Conservation (phyloP, 306 rosid species). For the Argentina anserina region DNA sequence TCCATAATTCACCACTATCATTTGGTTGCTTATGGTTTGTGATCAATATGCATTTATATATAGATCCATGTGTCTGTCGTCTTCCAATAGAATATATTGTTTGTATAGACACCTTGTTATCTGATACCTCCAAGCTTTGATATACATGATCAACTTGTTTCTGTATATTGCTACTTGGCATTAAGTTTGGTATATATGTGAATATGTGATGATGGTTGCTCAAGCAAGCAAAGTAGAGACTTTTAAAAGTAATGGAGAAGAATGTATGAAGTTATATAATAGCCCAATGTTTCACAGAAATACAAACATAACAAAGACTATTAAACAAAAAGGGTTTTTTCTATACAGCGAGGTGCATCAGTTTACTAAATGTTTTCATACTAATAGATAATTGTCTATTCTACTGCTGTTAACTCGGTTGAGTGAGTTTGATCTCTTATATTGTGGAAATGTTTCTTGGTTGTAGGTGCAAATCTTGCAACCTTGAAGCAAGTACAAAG, state of each 20-base stretch:
- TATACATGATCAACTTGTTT: background rate
- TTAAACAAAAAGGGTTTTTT: background rate
- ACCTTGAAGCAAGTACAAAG: constrained; percentile 74
- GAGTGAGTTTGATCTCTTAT: constrained; percentile 2
- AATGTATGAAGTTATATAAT: background rate
- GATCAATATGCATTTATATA: background rate
- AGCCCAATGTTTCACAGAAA: background rate
- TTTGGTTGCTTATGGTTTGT: background rate
- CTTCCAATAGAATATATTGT: background rate
- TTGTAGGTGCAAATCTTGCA: constrained; percentile 93
- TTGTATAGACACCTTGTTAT: background rate
- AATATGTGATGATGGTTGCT: background rate
- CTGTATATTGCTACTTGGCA: background rate
- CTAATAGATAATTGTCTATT: background rate
- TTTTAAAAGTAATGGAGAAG: background rate
- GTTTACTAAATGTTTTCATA: constrained; percentile 1
- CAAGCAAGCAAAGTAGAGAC: background rate
- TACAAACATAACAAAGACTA: background rate
- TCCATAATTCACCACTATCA: background rate
- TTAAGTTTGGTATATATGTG: background rate
- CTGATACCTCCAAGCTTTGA: background rate
- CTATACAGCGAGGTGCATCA: background rate
- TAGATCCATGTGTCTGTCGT: background rate
- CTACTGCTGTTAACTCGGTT: background rate
- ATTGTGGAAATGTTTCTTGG: constrained; percentile 1